A percentile compares a stretch with the other conserved stretches of the same genome.
Conservation (phyloP, 805 yeast genomes). For the Brettanomyces anomalus region DNA sequence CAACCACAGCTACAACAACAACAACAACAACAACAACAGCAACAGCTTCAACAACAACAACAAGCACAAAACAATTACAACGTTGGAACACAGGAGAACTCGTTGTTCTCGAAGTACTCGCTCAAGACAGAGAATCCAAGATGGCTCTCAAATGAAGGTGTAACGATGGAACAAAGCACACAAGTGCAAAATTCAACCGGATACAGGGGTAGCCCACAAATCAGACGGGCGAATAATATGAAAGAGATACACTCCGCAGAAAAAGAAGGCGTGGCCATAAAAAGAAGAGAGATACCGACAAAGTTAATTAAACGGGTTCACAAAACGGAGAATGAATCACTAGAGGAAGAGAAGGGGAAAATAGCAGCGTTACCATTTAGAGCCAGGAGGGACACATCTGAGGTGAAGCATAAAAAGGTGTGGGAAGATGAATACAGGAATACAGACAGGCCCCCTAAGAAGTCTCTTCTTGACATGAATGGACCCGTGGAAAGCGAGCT, state of each 20-base stretch:
- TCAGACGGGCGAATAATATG: too few relatives aligned
- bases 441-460: conserved; percentile 36
- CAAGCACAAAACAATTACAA: background rate
- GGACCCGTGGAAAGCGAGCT: conserved; percentile 31
- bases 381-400: conserved; percentile 9
- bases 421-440: conserved; percentile 15
- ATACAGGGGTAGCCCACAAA: too few relatives aligned
- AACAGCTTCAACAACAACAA: background rate
- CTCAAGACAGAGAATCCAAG: background rate
- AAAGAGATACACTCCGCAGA: too few relatives aligned
- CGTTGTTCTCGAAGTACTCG: background rate
- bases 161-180: background rate
- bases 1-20: background rate
- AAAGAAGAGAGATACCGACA: conserved; percentile 39
- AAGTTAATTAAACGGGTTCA: conserved; percentile 34
- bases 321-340: conserved; percentile 25
- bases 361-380: conserved; percentile 18
- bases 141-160: background rate
- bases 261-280: conserved; percentile 25
- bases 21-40: background rate
- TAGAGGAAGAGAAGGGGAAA: conserved; percentile 12
- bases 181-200: conserved; percentile 5
- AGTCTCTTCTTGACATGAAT: conserved; percentile 40
- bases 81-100: background rate
- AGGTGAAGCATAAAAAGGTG: conserved; percentile 11